phyloP scores from a whole-genome alignment of 1,284 basidiomycete species.

The Apiotrichum montevideense region DNA sequence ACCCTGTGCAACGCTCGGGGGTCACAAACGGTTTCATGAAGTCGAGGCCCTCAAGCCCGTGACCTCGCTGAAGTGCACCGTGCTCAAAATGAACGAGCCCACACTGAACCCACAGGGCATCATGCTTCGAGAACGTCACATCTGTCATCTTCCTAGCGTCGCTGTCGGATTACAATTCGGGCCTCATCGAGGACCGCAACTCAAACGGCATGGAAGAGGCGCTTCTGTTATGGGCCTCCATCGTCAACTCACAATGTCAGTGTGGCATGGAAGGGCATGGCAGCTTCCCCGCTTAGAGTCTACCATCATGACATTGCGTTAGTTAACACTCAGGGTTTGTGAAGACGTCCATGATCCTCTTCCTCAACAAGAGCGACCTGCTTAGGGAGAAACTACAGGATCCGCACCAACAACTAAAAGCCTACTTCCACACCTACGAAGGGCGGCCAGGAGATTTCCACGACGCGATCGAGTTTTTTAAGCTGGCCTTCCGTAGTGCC shows the following conservation, averaged over 20 bases:
- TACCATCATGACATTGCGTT: too few relatives aligned
- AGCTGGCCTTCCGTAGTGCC: conserved; percentile 70
- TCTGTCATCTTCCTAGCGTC: conserved; percentile 89
- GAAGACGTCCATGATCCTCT: conserved; percentile 84
- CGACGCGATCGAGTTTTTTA: conserved; percentile 67
- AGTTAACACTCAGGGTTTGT: conserved; percentile 60
- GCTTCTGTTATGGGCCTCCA: conserved; percentile 90
- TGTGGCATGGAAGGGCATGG: neutral
- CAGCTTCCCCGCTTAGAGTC: too few relatives aligned
- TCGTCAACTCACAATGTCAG: conserved; percentile 66
- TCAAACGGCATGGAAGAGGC: conserved; percentile 98
- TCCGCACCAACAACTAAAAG: conserved; percentile 68
- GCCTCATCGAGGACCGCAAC: conserved; percentile 90
- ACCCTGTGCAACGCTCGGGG: too few relatives aligned
- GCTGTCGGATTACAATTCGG: conserved; percentile 91
- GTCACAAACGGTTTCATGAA: too few relatives aligned
- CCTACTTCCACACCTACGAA: conserved; percentile 66
- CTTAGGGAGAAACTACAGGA: conserved; percentile 70
- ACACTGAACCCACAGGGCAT: conserved; percentile 35
- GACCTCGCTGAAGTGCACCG: too few relatives aligned
- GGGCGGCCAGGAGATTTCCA: conserved; percentile 53
- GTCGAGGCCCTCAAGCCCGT: too few relatives aligned
- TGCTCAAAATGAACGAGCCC: conserved; percentile 44
- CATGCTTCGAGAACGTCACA: conserved; percentile 86
- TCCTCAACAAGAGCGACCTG: conserved; percentile 85